phyloP scores from a whole-genome alignment of 192 early-diverging fungal genomes.

The Backusella macrospora region DNA sequence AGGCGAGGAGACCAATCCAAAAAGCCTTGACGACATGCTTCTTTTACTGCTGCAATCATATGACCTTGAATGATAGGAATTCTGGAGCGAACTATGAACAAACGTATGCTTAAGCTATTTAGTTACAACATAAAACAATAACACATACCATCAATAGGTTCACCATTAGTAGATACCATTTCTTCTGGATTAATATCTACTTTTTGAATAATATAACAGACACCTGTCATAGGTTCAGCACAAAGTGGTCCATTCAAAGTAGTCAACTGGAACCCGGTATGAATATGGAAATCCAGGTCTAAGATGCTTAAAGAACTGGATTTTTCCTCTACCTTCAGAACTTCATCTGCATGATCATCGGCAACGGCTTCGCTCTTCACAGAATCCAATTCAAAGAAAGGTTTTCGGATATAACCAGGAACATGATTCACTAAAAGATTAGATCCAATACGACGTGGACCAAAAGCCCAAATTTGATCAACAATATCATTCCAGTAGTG shows the following conservation, averaged over 20 bases:
- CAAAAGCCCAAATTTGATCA: slow-evolving; percentile 78
- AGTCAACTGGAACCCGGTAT: slow-evolving; percentile 93
- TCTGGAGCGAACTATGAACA: slow-evolving; percentile 38
- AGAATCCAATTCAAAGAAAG: slow-evolving; percentile 36
- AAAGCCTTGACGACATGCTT: slow-evolving; percentile 82
- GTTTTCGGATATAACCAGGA: slow-evolving; percentile 49
- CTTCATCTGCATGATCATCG: slow-evolving; percentile 30
- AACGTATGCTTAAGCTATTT: slow-evolving; percentile 4
- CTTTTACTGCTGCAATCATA: slow-evolving; percentile 84
- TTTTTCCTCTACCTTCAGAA: slow-evolving; percentile 24
- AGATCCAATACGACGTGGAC: slow-evolving; percentile 78
- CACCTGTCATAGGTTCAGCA: slow-evolving; percentile 89
- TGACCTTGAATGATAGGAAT: slow-evolving; percentile 71
- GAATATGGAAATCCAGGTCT: slow-evolving; percentile 79
- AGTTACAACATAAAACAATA: background rate
- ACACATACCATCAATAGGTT: slow-evolving; percentile 42
- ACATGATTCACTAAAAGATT: slow-evolving; percentile 78
- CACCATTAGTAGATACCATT: slow-evolving; percentile 28
- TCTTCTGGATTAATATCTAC: slow-evolving; percentile 48
- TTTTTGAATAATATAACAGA: slow-evolving; percentile 75
- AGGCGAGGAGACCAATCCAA: slow-evolving; percentile 94
- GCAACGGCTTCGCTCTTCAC: background rate
- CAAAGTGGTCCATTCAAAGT: slow-evolving; percentile 90
- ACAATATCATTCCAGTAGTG: slow-evolving; percentile 53
- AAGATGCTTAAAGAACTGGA: slow-evolving; percentile 44